Evolutionary conservation across 441 rosid species (phyloP), one percentile per base, ranked within the genome.

Genomic region (Arabidopsis hybrid): DNA sequence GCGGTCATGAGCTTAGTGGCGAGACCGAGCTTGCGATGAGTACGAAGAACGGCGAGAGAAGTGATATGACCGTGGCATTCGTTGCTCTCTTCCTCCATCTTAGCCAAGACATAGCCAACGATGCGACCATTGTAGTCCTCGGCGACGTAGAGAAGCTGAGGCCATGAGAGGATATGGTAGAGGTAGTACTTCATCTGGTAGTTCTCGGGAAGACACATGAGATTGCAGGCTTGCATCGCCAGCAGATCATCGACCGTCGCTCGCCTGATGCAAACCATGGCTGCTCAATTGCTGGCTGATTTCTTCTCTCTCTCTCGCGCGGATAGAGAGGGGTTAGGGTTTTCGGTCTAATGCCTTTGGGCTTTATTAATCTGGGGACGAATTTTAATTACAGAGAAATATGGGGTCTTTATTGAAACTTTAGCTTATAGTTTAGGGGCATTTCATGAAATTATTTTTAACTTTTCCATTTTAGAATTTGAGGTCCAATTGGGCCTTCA

Each of bases 1-100:
- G 99, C 99, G 76, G 8, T 92, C 99, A 95, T 95, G 83, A 95
- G 99, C 89, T 95, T 95, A 10, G 99, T 95, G 65, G 99, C 99
- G 64, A 94, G 85, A 6, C 99, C 99, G 16, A 94, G 87, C 81
- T 94, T 92, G 40, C 97, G 89, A 67, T 94, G 99, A 45, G 99
- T 94, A 18, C 99, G 97, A 80, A 94, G 94, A 71, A 94, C 97
- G 38, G 99, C 99, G 80, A 94, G 99, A n/a, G 99, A 94, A 71
- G 99, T 94, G 80, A 94, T 94, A 57, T 94, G 99, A 7, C 99
- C 99, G 66, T 94, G 97, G 78, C 97, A 94, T 87, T 94, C 99
- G 52, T 85, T 90, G 52, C 88, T 88, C 81, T 95, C 99, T 45
- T 95, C 99, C 65, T 95, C 99, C 99, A 95, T 95, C 90, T 95